These are phyloP conservation scores for Dimocarpus longan DNA, from an alignment of 345 rosid genomes.

Conservation along the genomic window DNA sequence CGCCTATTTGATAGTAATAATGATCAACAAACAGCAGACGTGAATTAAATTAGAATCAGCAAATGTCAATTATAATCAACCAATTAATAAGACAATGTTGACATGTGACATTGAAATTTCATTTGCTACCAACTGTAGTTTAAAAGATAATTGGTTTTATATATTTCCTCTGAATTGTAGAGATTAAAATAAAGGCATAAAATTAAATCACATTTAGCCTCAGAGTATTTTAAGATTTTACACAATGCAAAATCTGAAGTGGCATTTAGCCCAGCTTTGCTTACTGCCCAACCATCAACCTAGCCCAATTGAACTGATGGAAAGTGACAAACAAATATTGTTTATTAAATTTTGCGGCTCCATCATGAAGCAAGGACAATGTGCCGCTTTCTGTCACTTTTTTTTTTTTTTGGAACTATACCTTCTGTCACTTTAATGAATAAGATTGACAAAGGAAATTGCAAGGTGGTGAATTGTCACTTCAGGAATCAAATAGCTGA, in stretches of 20 bases:
- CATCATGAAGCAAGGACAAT: background rate
- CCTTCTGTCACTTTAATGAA: background rate
- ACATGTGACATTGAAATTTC: no score
- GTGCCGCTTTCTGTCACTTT: background rate
- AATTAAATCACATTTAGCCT: background rate
- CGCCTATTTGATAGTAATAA: constrained; percentile 43
- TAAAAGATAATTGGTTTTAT: background rate
- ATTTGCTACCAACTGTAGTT: no score
- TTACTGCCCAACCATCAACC: background rate
- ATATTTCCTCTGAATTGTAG: background rate
- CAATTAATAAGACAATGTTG: background rate
- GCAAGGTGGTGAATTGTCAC: background rate
- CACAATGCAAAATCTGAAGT: background rate
- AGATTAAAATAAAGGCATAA: background rate
- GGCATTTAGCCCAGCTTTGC: background rate
- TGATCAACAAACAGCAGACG: background rate
- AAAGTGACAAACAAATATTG: background rate
- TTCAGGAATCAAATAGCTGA: background rate
- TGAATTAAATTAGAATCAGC: background rate
- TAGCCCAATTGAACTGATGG: background rate
- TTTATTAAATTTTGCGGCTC: background rate
- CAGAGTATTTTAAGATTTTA: background rate
- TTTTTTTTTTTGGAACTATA: no score
- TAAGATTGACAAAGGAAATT: background rate
- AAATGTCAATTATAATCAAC: no score